These are phyloP conservation scores for Aegilops longissima DNA, from an alignment of 176 grass and related monocot genomes.

Conservation along the genomic window DNA sequence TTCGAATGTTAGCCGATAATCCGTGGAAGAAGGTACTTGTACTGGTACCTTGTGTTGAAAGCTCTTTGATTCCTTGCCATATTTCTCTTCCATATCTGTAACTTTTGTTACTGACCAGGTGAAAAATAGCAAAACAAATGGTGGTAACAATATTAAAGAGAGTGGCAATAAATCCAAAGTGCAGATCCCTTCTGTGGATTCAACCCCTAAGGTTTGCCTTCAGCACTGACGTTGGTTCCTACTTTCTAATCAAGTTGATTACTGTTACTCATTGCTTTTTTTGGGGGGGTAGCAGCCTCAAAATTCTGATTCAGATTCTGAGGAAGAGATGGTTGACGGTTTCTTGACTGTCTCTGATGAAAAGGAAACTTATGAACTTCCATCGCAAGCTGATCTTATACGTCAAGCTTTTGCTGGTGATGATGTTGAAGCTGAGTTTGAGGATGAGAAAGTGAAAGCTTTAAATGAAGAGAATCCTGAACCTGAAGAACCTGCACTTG, in stretches of 20 bases:
- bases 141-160: conserved; percentile 19
- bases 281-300: conserved; percentile 39
- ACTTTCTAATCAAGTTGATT: conserved; percentile 24
- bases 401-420: conserved; percentile 89
- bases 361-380: conserved; percentile 68
- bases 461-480: conserved; percentile 91
- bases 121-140: conserved; percentile 41
- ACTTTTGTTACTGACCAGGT: conserved; percentile 39
- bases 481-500: conserved; percentile 85
- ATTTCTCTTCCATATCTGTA: background rate
- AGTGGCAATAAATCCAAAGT: conserved; percentile 19
- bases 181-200: conserved; percentile 27
- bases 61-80: background rate
- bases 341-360: conserved; percentile 48
- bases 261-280: conserved; percentile 6
- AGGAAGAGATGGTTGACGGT: conserved; percentile 91
- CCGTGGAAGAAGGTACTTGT: conserved; percentile 85
- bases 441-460: conserved; percentile 66
- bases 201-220: conserved; percentile 45
- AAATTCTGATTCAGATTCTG: conserved; percentile 60
- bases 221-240: conserved; percentile 15
- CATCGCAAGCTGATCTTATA: conserved; percentile 76
- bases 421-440: conserved; percentile 94
- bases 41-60: background rate
- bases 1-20: conserved; percentile 72